phyloP scores from a whole-genome alignment of 2,329 filamentous ascomycete genomes.

The Phyllosticta citribraziliensis region DNA sequence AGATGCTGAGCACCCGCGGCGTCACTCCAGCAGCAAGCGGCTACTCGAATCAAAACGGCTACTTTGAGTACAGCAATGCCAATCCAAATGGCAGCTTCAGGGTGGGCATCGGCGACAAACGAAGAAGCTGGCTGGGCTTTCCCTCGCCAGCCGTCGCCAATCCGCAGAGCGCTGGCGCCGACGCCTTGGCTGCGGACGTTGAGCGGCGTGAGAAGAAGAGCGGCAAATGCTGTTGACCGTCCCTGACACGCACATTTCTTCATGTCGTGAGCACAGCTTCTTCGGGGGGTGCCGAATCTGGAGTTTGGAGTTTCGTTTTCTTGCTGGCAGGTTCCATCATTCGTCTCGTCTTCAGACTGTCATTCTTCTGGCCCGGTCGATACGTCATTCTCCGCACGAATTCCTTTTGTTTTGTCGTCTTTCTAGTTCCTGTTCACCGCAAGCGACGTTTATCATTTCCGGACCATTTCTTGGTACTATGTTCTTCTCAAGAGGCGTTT shows the following conservation, averaged over 20 bases:
- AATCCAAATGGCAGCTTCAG: slow-evolving; percentile 50
- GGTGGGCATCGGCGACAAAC: slow-evolving; percentile 49
- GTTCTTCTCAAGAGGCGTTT: slow-evolving; percentile 6
- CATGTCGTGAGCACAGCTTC: not conserved
- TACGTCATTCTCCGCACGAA: not conserved
- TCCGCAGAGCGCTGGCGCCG: slow-evolving; percentile 19
- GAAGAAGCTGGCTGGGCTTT: slow-evolving; percentile 57
- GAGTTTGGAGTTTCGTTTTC: not conserved
- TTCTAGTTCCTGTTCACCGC: not conserved
- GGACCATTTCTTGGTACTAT: not conserved
- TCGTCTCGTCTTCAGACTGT: not conserved
- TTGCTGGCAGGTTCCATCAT: not conserved
- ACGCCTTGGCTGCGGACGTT: slow-evolving; percentile 26
- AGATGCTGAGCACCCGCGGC: slow-evolving; percentile 35
- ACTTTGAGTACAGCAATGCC: slow-evolving; percentile 40
- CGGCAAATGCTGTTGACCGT: slow-evolving; percentile 24
- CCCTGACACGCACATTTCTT: not conserved
- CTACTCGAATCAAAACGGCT: slow-evolving; percentile 25
- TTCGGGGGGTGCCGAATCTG: not conserved
- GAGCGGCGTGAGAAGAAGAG: slow-evolving; percentile 23
- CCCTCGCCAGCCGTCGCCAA: slow-evolving; percentile 32
- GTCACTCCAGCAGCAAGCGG: slow-evolving; percentile 36
- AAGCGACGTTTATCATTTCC: too few relatives aligned
- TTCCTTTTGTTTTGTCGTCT: not conserved
- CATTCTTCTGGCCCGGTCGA: not conserved